phyloP scores from a whole-genome alignment of 176 grass and related monocot genomes.

The Typha latifolia region DNA sequence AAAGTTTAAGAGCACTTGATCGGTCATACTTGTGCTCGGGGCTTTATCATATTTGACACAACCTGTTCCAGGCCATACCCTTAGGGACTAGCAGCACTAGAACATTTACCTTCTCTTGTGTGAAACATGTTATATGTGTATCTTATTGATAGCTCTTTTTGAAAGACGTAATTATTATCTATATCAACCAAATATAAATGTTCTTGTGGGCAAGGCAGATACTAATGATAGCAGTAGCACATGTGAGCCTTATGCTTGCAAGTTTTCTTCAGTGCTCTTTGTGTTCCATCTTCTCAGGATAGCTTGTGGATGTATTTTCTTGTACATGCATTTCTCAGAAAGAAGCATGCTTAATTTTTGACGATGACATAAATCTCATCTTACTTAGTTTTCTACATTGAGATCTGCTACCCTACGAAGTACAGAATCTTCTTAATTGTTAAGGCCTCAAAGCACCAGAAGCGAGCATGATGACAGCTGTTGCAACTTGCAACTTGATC shows the following conservation, averaged over 20 bases:
- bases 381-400: background rate
- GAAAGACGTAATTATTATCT: no score
- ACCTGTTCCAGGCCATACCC: background rate
- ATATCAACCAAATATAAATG: no score
- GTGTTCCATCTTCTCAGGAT: background rate
- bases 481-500: no score
- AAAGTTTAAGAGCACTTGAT: background rate
- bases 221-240: no score
- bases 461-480: no score
- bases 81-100: background rate
- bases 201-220: no score
- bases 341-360: background rate
- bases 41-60: background rate
- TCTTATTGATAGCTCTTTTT: background rate
- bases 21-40: background rate
- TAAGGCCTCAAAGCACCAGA: background rate
- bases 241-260: no score
- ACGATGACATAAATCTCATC: background rate
- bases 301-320: no score
- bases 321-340: background rate
- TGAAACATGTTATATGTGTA: background rate
- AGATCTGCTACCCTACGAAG: background rate
- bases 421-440: background rate
- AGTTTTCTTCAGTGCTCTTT: background rate
- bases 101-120: background rate